phyloP scores from a whole-genome alignment of 805 yeast genomes.

The Tetrapisispora iriomotensis region DNA sequence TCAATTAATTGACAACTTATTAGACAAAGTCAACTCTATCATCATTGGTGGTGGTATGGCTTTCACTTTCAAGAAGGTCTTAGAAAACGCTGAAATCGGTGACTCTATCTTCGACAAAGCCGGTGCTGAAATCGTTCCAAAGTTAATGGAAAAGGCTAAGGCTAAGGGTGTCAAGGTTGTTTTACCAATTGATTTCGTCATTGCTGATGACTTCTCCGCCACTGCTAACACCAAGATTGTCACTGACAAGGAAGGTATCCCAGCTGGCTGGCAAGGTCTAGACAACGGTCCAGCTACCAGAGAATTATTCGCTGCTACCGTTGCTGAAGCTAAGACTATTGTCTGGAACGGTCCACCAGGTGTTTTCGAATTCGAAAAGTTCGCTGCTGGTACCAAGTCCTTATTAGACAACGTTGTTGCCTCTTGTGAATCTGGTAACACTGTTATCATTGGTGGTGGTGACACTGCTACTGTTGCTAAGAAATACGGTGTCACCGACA shows the following conservation, averaged over 20 bases:
- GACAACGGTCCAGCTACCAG: constrained; percentile 90
- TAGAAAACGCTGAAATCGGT: constrained; percentile 81
- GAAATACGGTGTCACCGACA: constrained; percentile 94
- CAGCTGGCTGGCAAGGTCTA: constrained; percentile 91
- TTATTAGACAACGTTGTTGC: constrained; percentile 81
- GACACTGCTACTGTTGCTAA: constrained; percentile 99
- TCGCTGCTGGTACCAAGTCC: constrained; percentile 85
- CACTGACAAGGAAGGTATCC: constrained; percentile 83
- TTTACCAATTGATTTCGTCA: constrained; percentile 91
- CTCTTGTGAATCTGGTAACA: constrained; percentile 79
- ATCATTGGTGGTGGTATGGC: constrained; percentile 99
- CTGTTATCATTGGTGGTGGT: constrained; percentile 96
- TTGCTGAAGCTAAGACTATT: constrained; percentile 90
- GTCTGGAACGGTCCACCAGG: constrained; percentile 99
- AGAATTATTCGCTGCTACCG: constrained; percentile 69
- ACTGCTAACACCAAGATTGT: constrained; percentile 83
- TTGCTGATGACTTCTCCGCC: constrained; percentile 88
- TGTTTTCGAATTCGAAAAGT: constrained; percentile 93
- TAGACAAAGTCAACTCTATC: constrained; percentile 89
- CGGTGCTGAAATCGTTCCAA: constrained; percentile 92
- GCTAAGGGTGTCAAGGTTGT: constrained; percentile 87
- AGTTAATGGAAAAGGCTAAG: constrained; percentile 92
- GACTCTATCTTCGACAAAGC: constrained; percentile 85
- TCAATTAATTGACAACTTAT: constrained; percentile 92
- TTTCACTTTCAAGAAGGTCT: constrained; percentile 93